These are phyloP conservation scores for Hymenoscyphus infarciens DNA, from an alignment of 2,329 filamentous ascomycete genomes.

Conservation along the genomic window DNA sequence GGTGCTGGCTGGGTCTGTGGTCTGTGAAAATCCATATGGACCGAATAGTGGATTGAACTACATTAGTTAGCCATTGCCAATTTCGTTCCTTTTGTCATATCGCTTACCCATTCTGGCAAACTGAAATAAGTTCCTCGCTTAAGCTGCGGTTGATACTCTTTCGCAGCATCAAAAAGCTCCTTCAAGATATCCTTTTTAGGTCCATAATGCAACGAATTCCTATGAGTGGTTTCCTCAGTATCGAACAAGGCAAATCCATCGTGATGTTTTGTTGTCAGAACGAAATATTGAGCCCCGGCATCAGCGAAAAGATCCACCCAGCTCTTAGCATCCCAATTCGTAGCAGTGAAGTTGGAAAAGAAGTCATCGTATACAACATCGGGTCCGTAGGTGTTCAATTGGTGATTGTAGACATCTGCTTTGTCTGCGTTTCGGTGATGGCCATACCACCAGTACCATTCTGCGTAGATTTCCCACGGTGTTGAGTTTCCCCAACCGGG, in stretches of 20 bases:
- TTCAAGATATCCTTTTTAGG: constrained; percentile 41
- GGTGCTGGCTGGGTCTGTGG: constrained; percentile 29
- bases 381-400: constrained; percentile 48
- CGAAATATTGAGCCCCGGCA: constrained; percentile 47
- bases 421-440: constrained; percentile 41
- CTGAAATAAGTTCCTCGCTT: constrained; percentile 47
- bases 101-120: constrained; percentile 42
- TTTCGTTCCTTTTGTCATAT: not conserved
- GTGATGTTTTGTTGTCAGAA: constrained; percentile 46
- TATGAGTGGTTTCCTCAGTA: constrained; percentile 38
- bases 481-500: constrained; percentile 47
- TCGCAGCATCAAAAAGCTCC: constrained; percentile 44
- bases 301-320: constrained; percentile 53
- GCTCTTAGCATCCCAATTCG: constrained; percentile 46
- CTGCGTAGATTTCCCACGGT: constrained; percentile 39
- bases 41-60: constrained; percentile 44
- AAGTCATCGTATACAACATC: constrained; percentile 54
- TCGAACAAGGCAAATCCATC: constrained; percentile 47
- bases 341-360: constrained; percentile 50
- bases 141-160: constrained; percentile 40
- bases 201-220: constrained; percentile 41
- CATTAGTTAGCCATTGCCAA: not conserved
- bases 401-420: constrained; percentile 46
- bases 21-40: constrained; percentile 42
- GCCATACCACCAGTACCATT: constrained; percentile 50